Conservation (phyloP, 306 rosid genomes). For the Trifolium fragiferum region DNA sequence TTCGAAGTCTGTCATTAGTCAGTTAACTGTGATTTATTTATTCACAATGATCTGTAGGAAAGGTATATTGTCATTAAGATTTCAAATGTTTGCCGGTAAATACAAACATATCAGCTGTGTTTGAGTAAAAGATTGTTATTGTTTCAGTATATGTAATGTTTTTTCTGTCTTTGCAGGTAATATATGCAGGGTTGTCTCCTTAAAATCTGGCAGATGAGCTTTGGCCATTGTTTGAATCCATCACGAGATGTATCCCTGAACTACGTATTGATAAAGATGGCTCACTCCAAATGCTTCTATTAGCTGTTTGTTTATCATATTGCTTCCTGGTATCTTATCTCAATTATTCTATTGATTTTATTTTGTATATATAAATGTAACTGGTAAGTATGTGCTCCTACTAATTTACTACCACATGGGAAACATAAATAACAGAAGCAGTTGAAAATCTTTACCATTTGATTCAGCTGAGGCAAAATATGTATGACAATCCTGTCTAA, state of each 20-base stretch:
- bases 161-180: slow-evolving; percentile 57
- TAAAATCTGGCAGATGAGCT: slow-evolving; percentile 91
- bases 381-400: too few relatives aligned
- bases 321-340: slow-evolving; percentile 15
- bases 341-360: slow-evolving; percentile 5
- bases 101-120: slow-evolving; percentile 24
- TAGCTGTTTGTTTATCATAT: slow-evolving; percentile 45
- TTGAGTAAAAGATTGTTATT: slow-evolving; percentile 14
- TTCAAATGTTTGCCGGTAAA: slow-evolving; percentile 12
- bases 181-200: slow-evolving; percentile 94
- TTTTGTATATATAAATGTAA: background rate
- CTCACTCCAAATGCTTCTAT: slow-evolving; percentile 92
- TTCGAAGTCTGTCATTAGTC: slow-evolving; percentile 8
- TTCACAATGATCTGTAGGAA: slow-evolving; percentile 23
- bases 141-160: slow-evolving; percentile 33
- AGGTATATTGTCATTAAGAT: slow-evolving; percentile 22
- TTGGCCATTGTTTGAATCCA: slow-evolving; percentile 93
- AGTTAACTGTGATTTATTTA: slow-evolving; percentile 12
- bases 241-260: slow-evolving; percentile 97
- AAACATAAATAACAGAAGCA: slow-evolving; percentile 32
- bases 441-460: slow-evolving; percentile 12
- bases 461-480: slow-evolving; percentile 29
- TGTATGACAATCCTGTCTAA: slow-evolving; percentile 24
- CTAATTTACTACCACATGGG: slow-evolving; percentile 20
- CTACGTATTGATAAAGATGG: slow-evolving; percentile 91